Evolutionary conservation across 768 basidiomycete species (phyloP), one percentile per base, ranked within the genome.

Genomic region (Boletus pseudo-olivaceus): DNA sequence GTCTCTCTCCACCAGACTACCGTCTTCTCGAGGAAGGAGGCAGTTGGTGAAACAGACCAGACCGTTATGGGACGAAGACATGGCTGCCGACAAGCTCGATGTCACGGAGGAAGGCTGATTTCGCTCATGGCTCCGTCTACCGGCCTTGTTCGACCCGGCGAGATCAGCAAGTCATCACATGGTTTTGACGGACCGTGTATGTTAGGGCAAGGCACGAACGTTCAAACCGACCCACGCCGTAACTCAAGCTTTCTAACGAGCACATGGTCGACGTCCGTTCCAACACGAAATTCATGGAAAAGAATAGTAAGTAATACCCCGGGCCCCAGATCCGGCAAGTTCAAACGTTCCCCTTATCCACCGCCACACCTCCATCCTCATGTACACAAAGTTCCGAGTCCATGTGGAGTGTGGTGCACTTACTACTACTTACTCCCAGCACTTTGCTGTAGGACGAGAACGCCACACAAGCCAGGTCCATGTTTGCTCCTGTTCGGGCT

Each of bases 21-120:
- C 92, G 64, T 93, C 90, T 67, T 93, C 90, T 51, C 78, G 80
- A 1, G 88, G 84, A 26, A 95, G 76, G 52, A 88, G 70, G 61
- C 92, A 92, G 70, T 94, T 93, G 37, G 92, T 93, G 72, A 94
- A 92, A 72, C 92, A 90, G 47, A 92, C 73, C 26, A 93, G 77
- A 43, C 81, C 82, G 69, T 91, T 90, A n/a, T 61, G 39, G 20
- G 58, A 39, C 29, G 53, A 46, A 26, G 66, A 54, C 65, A 68
- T 66, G 63, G 49, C 26, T 20, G 41, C 34, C 41, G 48, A 64
- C 47, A 47, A 47, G 49, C 47, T 59, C 45, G 26, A 37, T 9
- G 55, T 49, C 47, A 32, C 42, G 40, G 23, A 45, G 46, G 47
- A 57, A 49, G 59, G 34, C 27, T 32, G 20, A 17, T 43, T 20